These are phyloP conservation scores for Kwoniella newhampshirensis DNA, from an alignment of 768 basidiomycete genomes.

Conservation along the genomic window DNA sequence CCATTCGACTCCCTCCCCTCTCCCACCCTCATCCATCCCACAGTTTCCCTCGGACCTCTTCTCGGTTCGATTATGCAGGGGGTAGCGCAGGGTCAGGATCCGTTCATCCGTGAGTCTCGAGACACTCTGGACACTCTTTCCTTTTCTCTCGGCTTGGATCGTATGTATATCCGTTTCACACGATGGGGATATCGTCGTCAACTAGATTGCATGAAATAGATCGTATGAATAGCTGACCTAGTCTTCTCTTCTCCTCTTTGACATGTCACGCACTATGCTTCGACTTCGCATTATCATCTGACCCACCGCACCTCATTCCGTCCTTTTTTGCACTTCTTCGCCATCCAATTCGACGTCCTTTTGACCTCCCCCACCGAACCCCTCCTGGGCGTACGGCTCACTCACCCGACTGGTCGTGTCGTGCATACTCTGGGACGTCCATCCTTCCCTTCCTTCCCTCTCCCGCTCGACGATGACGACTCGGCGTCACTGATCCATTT, in stretches of 20 bases:
- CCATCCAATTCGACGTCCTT: too few species aligned
- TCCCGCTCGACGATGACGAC: too few species aligned
- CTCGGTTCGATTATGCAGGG: neutral
- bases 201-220: conserved; percentile 6
- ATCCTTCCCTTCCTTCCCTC: neutral
- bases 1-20: neutral
- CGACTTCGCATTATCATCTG: too few species aligned
- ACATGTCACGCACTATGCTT: too few species aligned
- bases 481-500: too few species aligned
- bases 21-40: conserved; percentile 1
- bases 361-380: too few species aligned
- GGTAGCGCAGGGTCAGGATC: conserved; percentile 1
- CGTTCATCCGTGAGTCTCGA: conserved; percentile 21
- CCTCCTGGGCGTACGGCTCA: too few species aligned
- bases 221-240: neutral
- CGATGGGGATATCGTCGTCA: neutral
- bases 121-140: neutral
- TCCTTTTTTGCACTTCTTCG: too few species aligned
- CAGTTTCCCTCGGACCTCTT: neutral
- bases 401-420: too few species aligned
- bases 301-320: too few species aligned
- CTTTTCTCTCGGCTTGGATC: neutral
- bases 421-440: too few species aligned
- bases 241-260: neutral
- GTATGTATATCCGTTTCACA: neutral